phyloP scores from a whole-genome alignment of 2,329 filamentous ascomycete species.

The Zasmidium cellare region DNA sequence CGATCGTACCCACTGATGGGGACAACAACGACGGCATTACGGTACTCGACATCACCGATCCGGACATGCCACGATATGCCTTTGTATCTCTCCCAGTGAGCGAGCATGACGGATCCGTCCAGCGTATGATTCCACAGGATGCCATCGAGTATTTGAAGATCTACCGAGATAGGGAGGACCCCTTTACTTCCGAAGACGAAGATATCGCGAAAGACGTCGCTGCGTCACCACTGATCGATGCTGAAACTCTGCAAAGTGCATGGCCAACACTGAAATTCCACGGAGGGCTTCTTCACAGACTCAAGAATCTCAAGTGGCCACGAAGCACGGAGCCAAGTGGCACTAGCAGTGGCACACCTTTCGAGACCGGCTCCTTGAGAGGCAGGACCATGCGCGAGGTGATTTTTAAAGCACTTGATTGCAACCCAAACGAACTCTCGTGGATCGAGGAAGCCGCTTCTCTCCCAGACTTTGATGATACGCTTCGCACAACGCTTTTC shows the following conservation, averaged over 20 bases:
- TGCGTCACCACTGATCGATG: not conserved
- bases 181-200: not conserved
- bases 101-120: not conserved
- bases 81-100: not conserved
- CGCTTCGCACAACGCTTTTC: not conserved
- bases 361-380: too few species aligned
- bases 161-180: not conserved
- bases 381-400: not conserved
- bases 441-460: slow-evolving; percentile 4
- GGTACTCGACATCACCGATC: slow-evolving; percentile 71
- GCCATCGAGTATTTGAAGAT: not conserved
- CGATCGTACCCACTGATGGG: not conserved
- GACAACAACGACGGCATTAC: slow-evolving; percentile 13
- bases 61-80: slow-evolving; percentile 4
- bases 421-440: not conserved
- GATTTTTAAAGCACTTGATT: not conserved
- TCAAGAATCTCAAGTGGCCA: too few species aligned
- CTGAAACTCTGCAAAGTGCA: not conserved
- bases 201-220: not conserved
- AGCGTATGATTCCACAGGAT: not conserved
- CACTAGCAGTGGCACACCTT: not conserved
- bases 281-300: not conserved
- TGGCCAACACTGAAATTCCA: slow-evolving; percentile 2
- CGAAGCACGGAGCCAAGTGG: too few species aligned
- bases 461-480: slow-evolving; percentile 3